These are phyloP conservation scores for Turnera subulata DNA, from an alignment of 345 rosid genomes.

Conservation along the genomic window DNA sequence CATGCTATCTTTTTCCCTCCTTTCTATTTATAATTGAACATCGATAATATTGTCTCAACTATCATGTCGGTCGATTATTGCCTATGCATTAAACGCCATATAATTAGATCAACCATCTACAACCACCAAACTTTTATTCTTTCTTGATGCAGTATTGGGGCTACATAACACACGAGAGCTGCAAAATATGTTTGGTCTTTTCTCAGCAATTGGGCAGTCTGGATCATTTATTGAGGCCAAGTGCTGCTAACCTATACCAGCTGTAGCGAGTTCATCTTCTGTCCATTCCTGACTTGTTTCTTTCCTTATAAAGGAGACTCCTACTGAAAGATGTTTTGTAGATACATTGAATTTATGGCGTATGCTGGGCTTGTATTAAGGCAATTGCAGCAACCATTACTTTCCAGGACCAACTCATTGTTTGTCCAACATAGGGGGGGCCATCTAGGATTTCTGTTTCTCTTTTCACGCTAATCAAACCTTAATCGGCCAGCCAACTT, in stretches of 20 bases:
- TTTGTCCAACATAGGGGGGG: conserved; percentile 1
- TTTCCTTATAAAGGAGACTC: neutral
- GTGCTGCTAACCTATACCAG: neutral
- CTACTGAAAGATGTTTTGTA: neutral
- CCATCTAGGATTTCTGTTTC: neutral
- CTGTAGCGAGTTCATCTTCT: neutral
- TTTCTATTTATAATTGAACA: neutral
- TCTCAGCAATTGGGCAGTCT: neutral
- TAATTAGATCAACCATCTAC: neutral
- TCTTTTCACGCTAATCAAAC: too few species aligned
- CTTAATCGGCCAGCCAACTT: neutral
- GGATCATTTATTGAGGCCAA: neutral
- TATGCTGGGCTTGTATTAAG: neutral
- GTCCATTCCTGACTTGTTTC: neutral
- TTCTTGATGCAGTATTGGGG: neutral
- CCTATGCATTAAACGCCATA: neutral
- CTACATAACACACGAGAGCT: neutral
- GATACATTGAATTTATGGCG: neutral
- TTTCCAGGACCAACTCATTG: conserved; percentile 1
- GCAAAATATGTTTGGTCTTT: neutral
- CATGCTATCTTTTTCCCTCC: neutral
- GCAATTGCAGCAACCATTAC: neutral
- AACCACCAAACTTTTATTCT: neutral
- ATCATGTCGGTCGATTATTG: neutral
- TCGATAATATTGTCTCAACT: neutral